Conservation (phyloP, 495 filamentous ascomycete species). For the Bryoglossum gracile region DNA sequence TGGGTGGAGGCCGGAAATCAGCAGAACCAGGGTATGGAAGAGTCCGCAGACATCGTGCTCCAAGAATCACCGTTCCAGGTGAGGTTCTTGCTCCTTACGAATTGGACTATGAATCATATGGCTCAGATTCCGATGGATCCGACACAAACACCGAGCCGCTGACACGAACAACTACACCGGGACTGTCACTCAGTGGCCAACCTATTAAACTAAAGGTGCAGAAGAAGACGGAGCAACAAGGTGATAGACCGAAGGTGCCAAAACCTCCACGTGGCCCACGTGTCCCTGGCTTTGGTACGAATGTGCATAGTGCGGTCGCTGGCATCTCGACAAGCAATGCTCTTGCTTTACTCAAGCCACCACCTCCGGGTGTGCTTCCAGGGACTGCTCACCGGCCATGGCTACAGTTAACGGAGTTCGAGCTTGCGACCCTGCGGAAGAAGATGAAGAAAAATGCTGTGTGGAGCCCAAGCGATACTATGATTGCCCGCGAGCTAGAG, state of each 20-base stretch:
- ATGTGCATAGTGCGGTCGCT: slow-evolving; percentile 46
- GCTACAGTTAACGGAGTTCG: slow-evolving; percentile 83
- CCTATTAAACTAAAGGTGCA: slow-evolving; percentile 28
- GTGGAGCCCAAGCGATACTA: slow-evolving; percentile 92
- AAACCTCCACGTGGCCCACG: slow-evolving; percentile 40
- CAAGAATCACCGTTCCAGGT: slow-evolving; percentile 48
- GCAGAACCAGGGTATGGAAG: not conserved
- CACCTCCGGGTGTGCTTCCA: slow-evolving; percentile 64
- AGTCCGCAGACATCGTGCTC: slow-evolving; percentile 22
- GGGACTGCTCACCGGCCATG: slow-evolving; percentile 80
- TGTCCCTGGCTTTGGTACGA: slow-evolving; percentile 43
- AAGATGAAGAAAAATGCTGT: slow-evolving; percentile 99
- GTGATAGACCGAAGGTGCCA: too few relatives aligned
- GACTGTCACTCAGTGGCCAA: slow-evolving; percentile 5
- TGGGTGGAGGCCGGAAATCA: slow-evolving; percentile 42
- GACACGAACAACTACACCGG: slow-evolving; percentile 9
- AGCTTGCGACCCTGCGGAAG: slow-evolving; percentile 86
- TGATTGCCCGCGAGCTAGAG: slow-evolving; percentile 86
- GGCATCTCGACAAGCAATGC: slow-evolving; percentile 77
- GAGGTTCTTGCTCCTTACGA: slow-evolving; percentile 53
- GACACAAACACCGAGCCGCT: slow-evolving; percentile 29
- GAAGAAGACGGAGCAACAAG: slow-evolving; percentile 36
- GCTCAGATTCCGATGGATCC: slow-evolving; percentile 36
- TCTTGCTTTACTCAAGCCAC: slow-evolving; percentile 66
- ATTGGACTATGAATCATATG: slow-evolving; percentile 43